These are phyloP conservation scores for Triticum timopheevii DNA, from an alignment of 176 grass and related monocot genomes.

Conservation along the genomic window DNA sequence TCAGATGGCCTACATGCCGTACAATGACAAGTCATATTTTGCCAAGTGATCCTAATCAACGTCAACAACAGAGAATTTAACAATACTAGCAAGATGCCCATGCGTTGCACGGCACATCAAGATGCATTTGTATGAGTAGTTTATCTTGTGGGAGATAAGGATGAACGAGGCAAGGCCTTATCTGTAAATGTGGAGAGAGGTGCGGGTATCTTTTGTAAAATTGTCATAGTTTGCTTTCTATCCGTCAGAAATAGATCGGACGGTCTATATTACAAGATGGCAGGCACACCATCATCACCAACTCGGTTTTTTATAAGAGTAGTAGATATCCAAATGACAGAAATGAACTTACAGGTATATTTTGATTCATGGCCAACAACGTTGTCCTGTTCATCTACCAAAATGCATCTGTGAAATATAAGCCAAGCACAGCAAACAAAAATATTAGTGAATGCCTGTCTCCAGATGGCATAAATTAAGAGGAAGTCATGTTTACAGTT, in stretches of 20 bases:
- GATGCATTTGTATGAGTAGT: too few relatives aligned
- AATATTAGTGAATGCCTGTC: not conserved
- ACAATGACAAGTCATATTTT: conserved; percentile 9
- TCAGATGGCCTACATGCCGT: conserved; percentile 73
- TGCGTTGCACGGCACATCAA: too few relatives aligned
- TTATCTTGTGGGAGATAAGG: too few relatives aligned
- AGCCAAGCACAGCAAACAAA: conserved; percentile 1
- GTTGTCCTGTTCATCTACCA: conserved; percentile 95
- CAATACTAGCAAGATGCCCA: not conserved
- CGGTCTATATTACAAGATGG: too few relatives aligned
- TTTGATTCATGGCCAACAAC: conserved; percentile 93
- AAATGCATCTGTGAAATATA: conserved; percentile 73
- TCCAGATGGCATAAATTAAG: not conserved
- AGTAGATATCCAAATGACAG: not conserved
- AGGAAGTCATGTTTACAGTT: not conserved
- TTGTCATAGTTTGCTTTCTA: too few relatives aligned
- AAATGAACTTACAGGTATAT: conserved; percentile 84
- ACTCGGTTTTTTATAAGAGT: too few relatives aligned
- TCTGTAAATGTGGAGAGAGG: too few relatives aligned
- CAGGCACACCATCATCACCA: too few relatives aligned
- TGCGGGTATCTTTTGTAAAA: too few relatives aligned
- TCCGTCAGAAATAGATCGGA: too few relatives aligned
- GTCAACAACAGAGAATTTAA: not conserved
- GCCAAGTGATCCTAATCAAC: not conserved
- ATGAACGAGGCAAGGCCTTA: too few relatives aligned